Evolutionary conservation across 495 filamentous ascomycete genomes (phyloP).

Genomic region (Neurospora intermedia): DNA sequence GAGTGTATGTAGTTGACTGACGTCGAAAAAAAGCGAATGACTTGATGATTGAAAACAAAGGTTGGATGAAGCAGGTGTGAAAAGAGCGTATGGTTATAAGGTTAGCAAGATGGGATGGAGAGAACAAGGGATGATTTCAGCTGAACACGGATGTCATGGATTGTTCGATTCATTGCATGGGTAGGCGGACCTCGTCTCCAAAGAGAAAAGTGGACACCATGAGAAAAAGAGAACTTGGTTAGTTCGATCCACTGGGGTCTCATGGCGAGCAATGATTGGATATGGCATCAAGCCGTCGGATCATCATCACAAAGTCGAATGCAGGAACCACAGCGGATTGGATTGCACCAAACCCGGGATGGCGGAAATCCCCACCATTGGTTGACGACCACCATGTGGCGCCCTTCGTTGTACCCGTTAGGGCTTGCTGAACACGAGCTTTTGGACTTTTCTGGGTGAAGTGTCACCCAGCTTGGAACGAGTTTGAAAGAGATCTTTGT

Average conservation of each 20-base stretch:
- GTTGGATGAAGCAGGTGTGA: background rate
- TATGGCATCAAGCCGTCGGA: background rate
- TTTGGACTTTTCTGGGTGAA: background rate
- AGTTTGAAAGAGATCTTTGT: background rate
- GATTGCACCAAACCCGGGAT: background rate
- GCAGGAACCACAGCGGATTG: background rate
- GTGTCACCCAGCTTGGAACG: background rate
- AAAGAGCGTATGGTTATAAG: background rate
- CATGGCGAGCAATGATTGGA: background rate
- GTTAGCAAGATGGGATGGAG: background rate
- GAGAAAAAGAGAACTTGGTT: background rate
- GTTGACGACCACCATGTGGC: background rate
- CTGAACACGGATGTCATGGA: background rate
- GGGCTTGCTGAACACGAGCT: background rate
- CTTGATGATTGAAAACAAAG: background rate
- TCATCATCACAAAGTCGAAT: background rate
- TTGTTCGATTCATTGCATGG: background rate
- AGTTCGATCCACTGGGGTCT: background rate
- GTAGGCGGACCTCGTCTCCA: background rate
- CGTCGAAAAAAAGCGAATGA: background rate
- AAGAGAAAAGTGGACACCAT: background rate
- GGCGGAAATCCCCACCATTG: background rate
- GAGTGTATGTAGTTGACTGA: background rate
- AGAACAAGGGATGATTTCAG: background rate
- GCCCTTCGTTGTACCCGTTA: background rate